Evolutionary conservation across 805 yeast genomes (phyloP).

Genomic region (Candida hungchunana): DNA sequence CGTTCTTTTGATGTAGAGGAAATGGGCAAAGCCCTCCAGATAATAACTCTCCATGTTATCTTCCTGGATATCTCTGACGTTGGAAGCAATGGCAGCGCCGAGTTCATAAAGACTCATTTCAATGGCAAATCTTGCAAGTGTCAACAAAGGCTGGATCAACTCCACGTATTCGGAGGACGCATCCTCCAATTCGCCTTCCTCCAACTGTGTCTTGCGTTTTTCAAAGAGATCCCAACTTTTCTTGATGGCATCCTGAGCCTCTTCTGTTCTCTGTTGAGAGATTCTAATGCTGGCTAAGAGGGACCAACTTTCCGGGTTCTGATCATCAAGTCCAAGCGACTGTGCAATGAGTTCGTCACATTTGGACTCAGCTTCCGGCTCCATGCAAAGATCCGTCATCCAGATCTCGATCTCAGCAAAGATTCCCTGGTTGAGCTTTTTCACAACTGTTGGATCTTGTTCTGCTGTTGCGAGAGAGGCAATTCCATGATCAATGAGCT

Average conservation of each 20-base stretch:
- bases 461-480: constrained; percentile 39
- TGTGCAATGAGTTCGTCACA: constrained; percentile 70
- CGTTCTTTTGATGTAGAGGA: constrained; percentile 41
- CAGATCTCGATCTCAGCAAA: constrained; percentile 88
- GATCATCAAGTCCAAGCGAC: constrained; percentile 55
- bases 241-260: constrained; percentile 64
- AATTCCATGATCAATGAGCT: constrained; percentile 59
- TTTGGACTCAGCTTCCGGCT: constrained; percentile 73
- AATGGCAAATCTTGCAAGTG: constrained; percentile 68
- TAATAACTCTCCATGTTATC: constrained; percentile 78
- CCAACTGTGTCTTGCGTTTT: constrained; percentile 44
- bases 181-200: constrained; percentile 40
- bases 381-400: constrained; percentile 98
- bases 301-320: constrained; percentile 72
- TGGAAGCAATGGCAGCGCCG: constrained; percentile 60
- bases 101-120: constrained; percentile 72
- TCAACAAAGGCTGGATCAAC: constrained; percentile 66
- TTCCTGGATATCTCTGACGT: constrained; percentile 76
- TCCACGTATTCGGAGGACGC: constrained; percentile 53
- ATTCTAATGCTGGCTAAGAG: constrained; percentile 82
- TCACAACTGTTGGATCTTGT: constrained; percentile 35
- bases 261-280: constrained; percentile 72
- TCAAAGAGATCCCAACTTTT: constrained; percentile 72
- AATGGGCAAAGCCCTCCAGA: constrained; percentile 73
- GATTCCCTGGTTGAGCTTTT: constrained; percentile 69